Conservation (phyloP, 495 filamentous ascomycete genomes). For the Aspergillus diversus region DNA sequence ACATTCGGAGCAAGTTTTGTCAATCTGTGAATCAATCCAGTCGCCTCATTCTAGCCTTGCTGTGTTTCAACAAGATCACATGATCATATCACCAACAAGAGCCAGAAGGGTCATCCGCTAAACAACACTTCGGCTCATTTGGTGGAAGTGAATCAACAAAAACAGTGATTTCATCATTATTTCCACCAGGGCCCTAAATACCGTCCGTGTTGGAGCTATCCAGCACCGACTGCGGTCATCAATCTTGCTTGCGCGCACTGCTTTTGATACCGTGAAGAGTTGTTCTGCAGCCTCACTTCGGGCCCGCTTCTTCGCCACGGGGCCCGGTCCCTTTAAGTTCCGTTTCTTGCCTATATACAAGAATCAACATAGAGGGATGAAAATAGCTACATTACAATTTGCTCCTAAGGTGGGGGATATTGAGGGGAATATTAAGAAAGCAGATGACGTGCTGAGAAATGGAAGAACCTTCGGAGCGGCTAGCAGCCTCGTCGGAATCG, state of each 20-base stretch:
- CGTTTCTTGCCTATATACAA: background rate
- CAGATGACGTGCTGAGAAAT: constrained; percentile 68
- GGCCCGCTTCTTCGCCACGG: background rate
- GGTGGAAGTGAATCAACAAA: background rate
- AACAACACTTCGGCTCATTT: background rate
- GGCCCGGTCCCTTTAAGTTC: background rate
- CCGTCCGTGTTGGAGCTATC: background rate
- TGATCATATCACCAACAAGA: too few species aligned
- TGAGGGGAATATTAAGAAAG: constrained; percentile 72
- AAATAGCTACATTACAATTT: constrained; percentile 82
- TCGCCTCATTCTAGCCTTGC: too few species aligned
- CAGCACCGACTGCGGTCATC: background rate
- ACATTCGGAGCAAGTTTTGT: too few species aligned
- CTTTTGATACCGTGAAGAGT: background rate
- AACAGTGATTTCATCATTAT: background rate
- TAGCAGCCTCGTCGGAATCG: constrained; percentile 16
- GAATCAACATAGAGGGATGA: constrained; percentile 55
- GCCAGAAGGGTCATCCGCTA: too few species aligned
- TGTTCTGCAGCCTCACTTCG: background rate
- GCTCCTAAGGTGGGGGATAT: constrained; percentile 73
- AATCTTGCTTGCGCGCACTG: background rate
- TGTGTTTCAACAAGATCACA: too few species aligned
- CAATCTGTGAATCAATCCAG: too few species aligned
- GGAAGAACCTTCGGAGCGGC: constrained; percentile 19
- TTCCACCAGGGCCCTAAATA: background rate